phyloP scores from a whole-genome alignment of 2,329 filamentous ascomycete genomes.

The Plenodomus lindquistii region DNA sequence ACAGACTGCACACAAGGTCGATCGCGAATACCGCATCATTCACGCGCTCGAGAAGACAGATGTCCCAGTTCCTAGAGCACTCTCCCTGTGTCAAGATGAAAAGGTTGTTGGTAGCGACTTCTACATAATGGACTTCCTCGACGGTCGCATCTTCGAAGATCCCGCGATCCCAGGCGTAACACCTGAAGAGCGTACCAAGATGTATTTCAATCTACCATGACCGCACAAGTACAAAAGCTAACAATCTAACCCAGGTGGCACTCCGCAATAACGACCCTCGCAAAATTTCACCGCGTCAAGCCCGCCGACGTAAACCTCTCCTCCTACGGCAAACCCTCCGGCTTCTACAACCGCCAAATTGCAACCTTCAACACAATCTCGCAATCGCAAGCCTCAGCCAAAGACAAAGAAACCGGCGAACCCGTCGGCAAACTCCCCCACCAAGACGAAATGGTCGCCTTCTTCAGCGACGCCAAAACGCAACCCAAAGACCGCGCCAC shows the following conservation, averaged over 20 bases:
- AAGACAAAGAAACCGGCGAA: slow-evolving; percentile 75
- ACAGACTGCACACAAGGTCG: slow-evolving; percentile 92
- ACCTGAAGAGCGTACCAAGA: slow-evolving; percentile 68
- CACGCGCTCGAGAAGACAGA: slow-evolving; percentile 77
- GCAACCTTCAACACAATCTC: slow-evolving; percentile 81
- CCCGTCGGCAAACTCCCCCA: slow-evolving; percentile 82
- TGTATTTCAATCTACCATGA: slow-evolving; percentile 52
- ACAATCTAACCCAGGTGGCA: slow-evolving; percentile 66
- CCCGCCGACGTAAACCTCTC: slow-evolving; percentile 69
- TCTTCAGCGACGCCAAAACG: slow-evolving; percentile 70
- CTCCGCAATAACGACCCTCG: slow-evolving; percentile 80
- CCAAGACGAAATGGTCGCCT: slow-evolving; percentile 76
- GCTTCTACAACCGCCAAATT: slow-evolving; percentile 87
- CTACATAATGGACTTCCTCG: slow-evolving; percentile 95
- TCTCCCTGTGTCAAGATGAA: slow-evolving; percentile 83
- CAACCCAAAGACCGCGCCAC: slow-evolving; percentile 79
- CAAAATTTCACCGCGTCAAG: slow-evolving; percentile 78
- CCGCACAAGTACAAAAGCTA: background rate
- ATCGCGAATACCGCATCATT: slow-evolving; percentile 92
- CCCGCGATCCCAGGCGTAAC: slow-evolving; percentile 75
- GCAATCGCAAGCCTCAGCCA: slow-evolving; percentile 72
- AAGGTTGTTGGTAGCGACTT: slow-evolving; percentile 85
- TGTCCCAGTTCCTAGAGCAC: slow-evolving; percentile 82
- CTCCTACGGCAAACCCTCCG: slow-evolving; percentile 70
- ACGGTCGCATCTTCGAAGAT: slow-evolving; percentile 92